These are phyloP conservation scores for Sarocladium brachiariae DNA, from an alignment of 2,329 filamentous ascomycete genomes.

Conservation along the genomic window DNA sequence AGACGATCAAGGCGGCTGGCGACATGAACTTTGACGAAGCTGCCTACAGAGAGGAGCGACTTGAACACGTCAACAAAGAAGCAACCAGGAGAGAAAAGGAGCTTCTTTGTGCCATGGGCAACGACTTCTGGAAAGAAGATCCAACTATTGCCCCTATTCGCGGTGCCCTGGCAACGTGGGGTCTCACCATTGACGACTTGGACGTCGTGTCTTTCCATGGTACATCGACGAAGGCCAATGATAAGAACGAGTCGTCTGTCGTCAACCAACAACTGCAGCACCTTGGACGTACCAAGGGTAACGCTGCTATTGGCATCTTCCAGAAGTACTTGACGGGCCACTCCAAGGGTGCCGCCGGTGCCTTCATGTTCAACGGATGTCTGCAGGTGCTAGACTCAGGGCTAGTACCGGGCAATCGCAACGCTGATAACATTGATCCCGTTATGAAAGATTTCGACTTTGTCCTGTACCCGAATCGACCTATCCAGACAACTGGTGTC, in stretches of 20 bases:
- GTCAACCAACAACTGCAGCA: constrained; percentile 54
- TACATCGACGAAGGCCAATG: constrained; percentile 95
- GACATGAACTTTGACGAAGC: constrained; percentile 64
- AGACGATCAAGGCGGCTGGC: constrained; percentile 79
- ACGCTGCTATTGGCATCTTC: neutral
- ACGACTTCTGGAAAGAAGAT: constrained; percentile 98
- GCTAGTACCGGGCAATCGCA: constrained; percentile 92
- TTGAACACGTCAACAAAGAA: constrained; percentile 77
- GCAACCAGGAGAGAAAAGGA: constrained; percentile 88
- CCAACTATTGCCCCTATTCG: constrained; percentile 88
- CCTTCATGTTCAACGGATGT: constrained; percentile 99
- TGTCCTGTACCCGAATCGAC: constrained; percentile 92
- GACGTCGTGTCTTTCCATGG: constrained; percentile 97
- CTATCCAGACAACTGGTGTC: constrained; percentile 94
- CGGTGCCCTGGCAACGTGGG: constrained; percentile 95
- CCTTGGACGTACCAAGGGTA: neutral
- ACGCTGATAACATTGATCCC: constrained; percentile 94
- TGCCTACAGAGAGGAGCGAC: constrained; percentile 80
- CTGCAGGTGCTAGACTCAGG: constrained; percentile 92
- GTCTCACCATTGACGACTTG: constrained; percentile 92
- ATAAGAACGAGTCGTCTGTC: constrained; percentile 98
- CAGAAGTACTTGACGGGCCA: neutral
- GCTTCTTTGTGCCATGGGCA: constrained; percentile 84
- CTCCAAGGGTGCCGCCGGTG: constrained; percentile 76
- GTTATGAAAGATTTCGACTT: constrained; percentile 97